A percentile compares a stretch with the other conserved stretches of the same genome.
These are phyloP conservation scores for Parathielavia appendiculata DNA, from an alignment of 495 filamentous ascomycete species.

Conservation along the genomic window DNA sequence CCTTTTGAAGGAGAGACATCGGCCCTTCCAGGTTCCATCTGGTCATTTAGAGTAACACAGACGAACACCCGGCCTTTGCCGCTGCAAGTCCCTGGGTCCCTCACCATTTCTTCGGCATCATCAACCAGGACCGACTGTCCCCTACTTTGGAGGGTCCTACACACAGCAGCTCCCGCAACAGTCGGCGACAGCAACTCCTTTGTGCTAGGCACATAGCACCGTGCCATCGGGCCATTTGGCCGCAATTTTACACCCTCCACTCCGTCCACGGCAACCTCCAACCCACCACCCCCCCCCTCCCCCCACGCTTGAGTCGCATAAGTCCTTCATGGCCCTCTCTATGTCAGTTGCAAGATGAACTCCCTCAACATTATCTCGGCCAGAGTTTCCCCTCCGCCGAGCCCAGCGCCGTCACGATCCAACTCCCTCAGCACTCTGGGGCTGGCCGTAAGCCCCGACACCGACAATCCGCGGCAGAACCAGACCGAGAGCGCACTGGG, in stretches of 20 bases:
- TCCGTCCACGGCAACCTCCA: not conserved
- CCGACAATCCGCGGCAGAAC: constrained; percentile 29
- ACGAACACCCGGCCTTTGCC: constrained; percentile 15
- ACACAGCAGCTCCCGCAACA: not conserved
- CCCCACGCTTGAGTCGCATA: constrained; percentile 24
- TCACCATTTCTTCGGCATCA: constrained; percentile 18
- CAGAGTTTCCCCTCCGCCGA: constrained; percentile 61
- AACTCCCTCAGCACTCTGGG: constrained; percentile 58
- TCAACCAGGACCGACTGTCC: not conserved
- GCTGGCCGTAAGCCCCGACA: constrained; percentile 43
- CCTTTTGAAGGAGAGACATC: constrained; percentile 22
- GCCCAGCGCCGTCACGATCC: constrained; percentile 55
- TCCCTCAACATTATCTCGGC: constrained; percentile 91
- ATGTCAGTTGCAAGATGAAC: constrained; percentile 71
- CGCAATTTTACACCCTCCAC: not conserved
- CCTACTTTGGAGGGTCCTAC: not conserved
- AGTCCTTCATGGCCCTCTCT: constrained; percentile 35
- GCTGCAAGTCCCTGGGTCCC: constrained; percentile 11
- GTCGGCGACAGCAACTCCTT: not conserved
- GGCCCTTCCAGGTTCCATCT: constrained; percentile 10
- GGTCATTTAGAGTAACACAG: constrained; percentile 10
- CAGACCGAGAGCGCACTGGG: constrained; percentile 35
- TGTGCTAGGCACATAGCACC: constrained; percentile 15
- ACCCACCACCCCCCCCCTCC: constrained; percentile 9
- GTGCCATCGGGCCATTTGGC: constrained; percentile 7